These are phyloP conservation scores for Pontederia paniculata DNA, from an alignment of 176 grass and related monocot species.

Conservation along the genomic window DNA sequence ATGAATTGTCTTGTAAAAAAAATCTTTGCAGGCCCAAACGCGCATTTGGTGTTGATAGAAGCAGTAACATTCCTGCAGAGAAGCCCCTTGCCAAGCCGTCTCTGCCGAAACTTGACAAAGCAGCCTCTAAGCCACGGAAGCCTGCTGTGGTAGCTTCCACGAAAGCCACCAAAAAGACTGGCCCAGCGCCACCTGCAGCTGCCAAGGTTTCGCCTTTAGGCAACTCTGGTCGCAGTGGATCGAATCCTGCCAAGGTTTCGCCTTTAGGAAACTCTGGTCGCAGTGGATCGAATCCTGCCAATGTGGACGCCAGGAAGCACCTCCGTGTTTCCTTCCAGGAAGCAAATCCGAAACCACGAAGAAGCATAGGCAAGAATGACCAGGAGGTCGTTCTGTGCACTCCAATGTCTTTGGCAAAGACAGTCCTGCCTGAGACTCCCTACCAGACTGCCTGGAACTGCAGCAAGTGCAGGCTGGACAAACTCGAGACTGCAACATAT, in stretches of 20 bases:
- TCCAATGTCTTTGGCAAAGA: conserved; percentile 28
- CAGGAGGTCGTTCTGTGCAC: conserved; percentile 24
- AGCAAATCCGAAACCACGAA: conserved; percentile 1
- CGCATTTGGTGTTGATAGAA: conserved; percentile 43
- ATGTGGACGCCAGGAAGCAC: conserved; percentile 15
- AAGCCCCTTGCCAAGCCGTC: conserved; percentile 22
- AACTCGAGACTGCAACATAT: conserved; percentile 47
- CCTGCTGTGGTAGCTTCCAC: conserved; percentile 16
- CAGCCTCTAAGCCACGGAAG: conserved; percentile 18
- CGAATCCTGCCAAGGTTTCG: not conserved
- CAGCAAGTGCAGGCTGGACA: conserved; percentile 34
- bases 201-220: conserved; percentile 18
- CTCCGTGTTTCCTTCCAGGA: conserved; percentile 43
- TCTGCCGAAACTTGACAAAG: not conserved
- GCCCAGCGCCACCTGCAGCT: not conserved
- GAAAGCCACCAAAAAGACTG: conserved; percentile 9
- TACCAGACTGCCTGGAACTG: conserved; percentile 58
- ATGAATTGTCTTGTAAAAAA: not conserved
- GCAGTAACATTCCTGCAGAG: conserved; percentile 32
- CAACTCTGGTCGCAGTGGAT: not conserved
- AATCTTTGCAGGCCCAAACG: conserved; percentile 33
- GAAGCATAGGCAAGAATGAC: not conserved
- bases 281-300: not conserved
- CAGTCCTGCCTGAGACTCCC: conserved; percentile 24
- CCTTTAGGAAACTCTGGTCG: conserved; percentile 16